A percentile compares a stretch with the other conserved stretches of the same genome.
phyloP scores from a whole-genome alignment of 169 alveolate species.

The Cyclospora cayetanensis region DNA sequence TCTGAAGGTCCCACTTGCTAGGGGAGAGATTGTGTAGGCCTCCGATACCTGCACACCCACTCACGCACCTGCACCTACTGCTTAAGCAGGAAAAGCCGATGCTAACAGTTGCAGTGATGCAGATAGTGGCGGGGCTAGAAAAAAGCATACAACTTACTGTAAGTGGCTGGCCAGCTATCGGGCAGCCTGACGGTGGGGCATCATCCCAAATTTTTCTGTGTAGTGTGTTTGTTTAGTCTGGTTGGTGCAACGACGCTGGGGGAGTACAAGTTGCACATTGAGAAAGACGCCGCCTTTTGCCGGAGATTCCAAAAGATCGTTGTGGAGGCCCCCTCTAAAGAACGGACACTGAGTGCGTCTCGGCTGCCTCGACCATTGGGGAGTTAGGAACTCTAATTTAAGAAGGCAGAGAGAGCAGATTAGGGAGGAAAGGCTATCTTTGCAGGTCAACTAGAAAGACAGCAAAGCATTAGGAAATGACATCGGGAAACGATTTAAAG shows the following conservation, averaged over 20 bases:
- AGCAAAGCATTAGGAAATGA: too few relatives aligned
- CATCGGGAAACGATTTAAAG: too few relatives aligned
- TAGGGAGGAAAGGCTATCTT: too few relatives aligned
- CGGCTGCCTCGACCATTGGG: too few relatives aligned
- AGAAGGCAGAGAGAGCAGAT: too few relatives aligned
- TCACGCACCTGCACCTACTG: too few relatives aligned
- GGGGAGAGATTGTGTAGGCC: slow-evolving; percentile 88
- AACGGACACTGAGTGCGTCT: background rate
- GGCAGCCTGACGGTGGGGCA: slow-evolving; percentile 73
- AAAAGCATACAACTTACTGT: slow-evolving; percentile 87
- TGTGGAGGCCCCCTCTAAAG: background rate
- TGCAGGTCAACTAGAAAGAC: too few relatives aligned
- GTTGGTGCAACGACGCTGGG: slow-evolving; percentile 91
- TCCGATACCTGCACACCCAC: too few relatives aligned
- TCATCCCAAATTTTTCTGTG: too few relatives aligned
- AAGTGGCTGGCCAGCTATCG: slow-evolving; percentile 75
- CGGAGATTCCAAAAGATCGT: slow-evolving; percentile 85
- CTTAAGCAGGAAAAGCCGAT: too few relatives aligned
- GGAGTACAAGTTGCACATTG: slow-evolving; percentile 86
- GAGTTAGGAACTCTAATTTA: too few relatives aligned
- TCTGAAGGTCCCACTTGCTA: slow-evolving; percentile 89
- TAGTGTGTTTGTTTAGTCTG: slow-evolving; percentile 73
- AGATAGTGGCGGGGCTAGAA: slow-evolving; percentile 89
- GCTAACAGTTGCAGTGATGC: too few relatives aligned
- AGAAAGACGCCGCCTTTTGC: slow-evolving; percentile 88